Base-by-base conservation (phyloP, 2,329 filamentous ascomycete species). In the Cladosporium sp. region DNA sequence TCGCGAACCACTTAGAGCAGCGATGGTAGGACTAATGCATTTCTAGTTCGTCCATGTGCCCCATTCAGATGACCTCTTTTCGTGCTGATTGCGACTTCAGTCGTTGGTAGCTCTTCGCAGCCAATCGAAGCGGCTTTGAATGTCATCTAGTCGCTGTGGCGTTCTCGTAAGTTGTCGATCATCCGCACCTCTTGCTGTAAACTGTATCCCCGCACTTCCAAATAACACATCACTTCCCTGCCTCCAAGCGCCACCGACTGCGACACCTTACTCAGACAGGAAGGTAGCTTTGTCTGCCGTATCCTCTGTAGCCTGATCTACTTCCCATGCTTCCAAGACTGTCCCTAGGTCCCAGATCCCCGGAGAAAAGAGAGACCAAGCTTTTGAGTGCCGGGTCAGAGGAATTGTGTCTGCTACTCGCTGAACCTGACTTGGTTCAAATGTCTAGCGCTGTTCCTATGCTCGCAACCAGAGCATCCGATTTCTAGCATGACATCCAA, bases 161-260 rank as follows among this genome's bases (percentile, higher is more conserved):
- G 15, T 18, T 18, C 12, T 28, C 21, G 12, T 8, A 5, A 30
- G 49, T 52, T 10, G n/a, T 28, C 47, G 21, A 51, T 51, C 47
- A 15, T 51, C 6, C n/a, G 49, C 10, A 4, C 3, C 6, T 51
- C 1, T 15, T 28, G 24, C 11, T 24, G 34, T 14, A 11, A 14
- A 14, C 34, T 38, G 15, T 52, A 44, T 52, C 49, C 49, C 49
- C 49, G 49, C 49, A 52, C 49, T 52, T 52, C 49, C 49, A 52
- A 52, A 28, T 52, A 51, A 51, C 24, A 51, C 47, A 51, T 14
- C 47, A 26, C 14, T 51, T 51, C 47, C 47, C 26, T 28, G 47
- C 12, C 24, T 28, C 1, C 24, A 51, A 51, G 14, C 47, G 47
- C 47, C 21, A 52, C 49, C 30, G 4, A 30, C 24, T 28, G 8